Evolutionary conservation across 306 rosid genomes (phyloP).

Genomic region (Begonia loranthoides): DNA sequence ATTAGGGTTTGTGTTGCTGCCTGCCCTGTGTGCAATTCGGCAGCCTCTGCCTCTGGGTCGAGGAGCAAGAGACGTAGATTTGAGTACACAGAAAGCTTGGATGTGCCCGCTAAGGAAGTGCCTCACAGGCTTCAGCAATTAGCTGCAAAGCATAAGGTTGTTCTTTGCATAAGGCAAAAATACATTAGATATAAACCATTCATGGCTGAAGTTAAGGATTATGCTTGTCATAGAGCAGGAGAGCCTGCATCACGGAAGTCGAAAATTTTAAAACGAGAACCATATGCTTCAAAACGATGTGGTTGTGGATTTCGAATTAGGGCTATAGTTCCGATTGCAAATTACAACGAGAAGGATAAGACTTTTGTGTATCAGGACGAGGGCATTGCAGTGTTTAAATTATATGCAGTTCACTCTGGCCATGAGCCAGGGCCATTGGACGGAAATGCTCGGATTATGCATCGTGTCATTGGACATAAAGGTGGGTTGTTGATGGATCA

Average conservation of each 20-base stretch:
- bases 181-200: conserved; percentile 96
- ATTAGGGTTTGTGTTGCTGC: conserved; percentile 82
- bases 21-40: conserved; percentile 56
- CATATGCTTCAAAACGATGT: conserved; percentile 87
- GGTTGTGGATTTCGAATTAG: conserved; percentile 97
- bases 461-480: conserved; percentile 85
- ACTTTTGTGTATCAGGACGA: conserved; percentile 94
- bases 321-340: conserved; percentile 93
- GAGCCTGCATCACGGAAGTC: conserved; percentile 81
- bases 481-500: conserved; percentile 77
- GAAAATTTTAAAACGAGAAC: conserved; percentile 83
- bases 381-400: conserved; percentile 76
- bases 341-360: conserved; percentile 94
- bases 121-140: conserved; percentile 69
- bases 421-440: conserved; percentile 98
- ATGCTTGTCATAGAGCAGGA: conserved; percentile 95
- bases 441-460: conserved; percentile 98
- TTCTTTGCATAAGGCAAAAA: conserved; percentile 92
- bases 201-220: conserved; percentile 99
- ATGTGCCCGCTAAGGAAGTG: conserved; percentile 89
- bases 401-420: conserved; percentile 96
- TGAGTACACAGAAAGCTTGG: conserved; percentile 85
- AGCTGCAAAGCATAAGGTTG: conserved; percentile 91
- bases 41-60: conserved; percentile 29
- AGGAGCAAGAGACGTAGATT: conserved; percentile 71